Conservation (phyloP, 495 filamentous ascomycete species). For the Xylaria sp. region DNA sequence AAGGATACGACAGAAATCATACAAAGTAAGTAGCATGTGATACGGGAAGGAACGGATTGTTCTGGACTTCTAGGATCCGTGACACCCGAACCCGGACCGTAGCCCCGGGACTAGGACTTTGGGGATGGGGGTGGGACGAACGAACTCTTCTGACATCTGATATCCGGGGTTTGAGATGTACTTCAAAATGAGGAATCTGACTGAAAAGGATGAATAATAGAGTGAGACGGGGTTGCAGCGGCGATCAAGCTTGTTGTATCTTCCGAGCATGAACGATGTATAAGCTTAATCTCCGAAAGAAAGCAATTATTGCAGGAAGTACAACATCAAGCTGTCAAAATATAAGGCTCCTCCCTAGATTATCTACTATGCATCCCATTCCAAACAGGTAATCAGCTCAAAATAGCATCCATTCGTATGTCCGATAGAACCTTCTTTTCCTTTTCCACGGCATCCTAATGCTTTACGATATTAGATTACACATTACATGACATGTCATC, state of each 20-base stretch:
- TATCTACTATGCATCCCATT: too few species aligned
- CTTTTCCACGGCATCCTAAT: too few species aligned
- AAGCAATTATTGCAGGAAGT: not conserved
- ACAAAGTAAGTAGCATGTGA: slow-evolving; percentile 3
- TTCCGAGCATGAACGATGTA: not conserved
- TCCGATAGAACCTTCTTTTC: too few species aligned
- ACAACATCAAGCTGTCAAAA: too few species aligned
- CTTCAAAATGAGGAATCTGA: not conserved
- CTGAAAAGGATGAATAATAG: not conserved
- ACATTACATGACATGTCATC: too few species aligned
- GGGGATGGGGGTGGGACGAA: not conserved
- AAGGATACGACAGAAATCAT: not conserved
- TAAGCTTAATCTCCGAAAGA: not conserved
- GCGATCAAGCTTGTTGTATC: not conserved
- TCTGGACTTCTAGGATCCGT: not conserved
- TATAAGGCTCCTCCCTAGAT: too few species aligned
- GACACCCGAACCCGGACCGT: slow-evolving; percentile 11
- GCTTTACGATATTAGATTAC: too few species aligned
- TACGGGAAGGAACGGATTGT: not conserved
- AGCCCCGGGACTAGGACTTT: not conserved
- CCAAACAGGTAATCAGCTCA: too few species aligned
- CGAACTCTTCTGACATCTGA: not conserved
- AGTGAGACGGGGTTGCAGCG: not conserved
- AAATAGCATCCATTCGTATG: too few species aligned
- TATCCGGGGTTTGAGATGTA: not conserved